Base-by-base conservation (phyloP, 441 rosid genomes). In the Hura crepitans region DNA sequence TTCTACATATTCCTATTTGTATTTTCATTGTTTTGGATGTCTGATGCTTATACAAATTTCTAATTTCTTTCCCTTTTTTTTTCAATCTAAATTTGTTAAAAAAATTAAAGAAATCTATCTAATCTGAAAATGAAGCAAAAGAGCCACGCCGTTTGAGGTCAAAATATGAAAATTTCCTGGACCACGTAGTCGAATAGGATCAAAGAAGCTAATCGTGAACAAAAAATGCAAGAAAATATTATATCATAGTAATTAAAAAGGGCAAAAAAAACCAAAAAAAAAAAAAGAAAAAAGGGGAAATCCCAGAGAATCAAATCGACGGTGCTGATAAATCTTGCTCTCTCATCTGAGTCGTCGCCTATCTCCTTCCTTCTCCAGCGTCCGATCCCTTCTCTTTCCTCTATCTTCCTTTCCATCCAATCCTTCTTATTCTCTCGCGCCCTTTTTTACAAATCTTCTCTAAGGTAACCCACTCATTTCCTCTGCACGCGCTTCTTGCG, bases 341-440 rank as follows among this genome's bases (percentile, higher is more conserved):
- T 80, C 78, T 60, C 80, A 89, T 86, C 91, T 65, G 71, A 82
- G 80, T 79, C 88, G 82, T 86, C 87, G 80, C 88, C 81, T 77
- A 57, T 49, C 80, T 82, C 82, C 81, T 83, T 28, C 55, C 81
- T 85, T 92, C 89, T 94, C 90, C 85, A 94, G 96, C 98, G 98
- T 94, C 91, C 94, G 97, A 94, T 91, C 82, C 78, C 77, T 76
- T 76, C 75, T 77, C 69, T 78, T 77, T 78, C 81, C 73, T 81
- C 81, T 39, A 37, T 15, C 72, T 42, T 35, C 70, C 73, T 69
- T 45, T 72, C 55, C 69, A 69, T 83, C 87, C 68, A 72, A 75
- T 71, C 78, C 84, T 8, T 47, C 62, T 69, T 35, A 68, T 71
- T 73, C 82, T 30, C 94, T 85, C 90, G 89, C 93, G 96, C 97